Evolutionary conservation across 208 protist genomes (phyloP), one percentile per base, ranked within the genome.

Genomic region (Leishmania amazonensis): DNA sequence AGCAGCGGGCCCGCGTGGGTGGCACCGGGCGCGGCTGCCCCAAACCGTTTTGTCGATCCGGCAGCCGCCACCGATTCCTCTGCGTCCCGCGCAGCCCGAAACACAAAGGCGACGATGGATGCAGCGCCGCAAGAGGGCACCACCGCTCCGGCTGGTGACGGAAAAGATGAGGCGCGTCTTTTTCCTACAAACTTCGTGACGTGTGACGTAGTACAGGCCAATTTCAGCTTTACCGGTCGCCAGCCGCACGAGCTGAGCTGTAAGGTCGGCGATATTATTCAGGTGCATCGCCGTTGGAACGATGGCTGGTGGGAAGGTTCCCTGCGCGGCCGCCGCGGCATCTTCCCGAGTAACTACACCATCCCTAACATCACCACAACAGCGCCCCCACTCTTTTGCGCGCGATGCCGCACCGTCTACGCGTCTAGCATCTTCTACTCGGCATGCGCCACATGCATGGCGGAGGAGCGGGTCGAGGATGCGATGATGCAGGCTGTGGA

Each of bases 261-360:
- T 57, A 65, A 78, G 19, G 76, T 71, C 17, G 93, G 93, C 38
- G 92, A 95, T 71, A 88, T 95, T 24, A 83, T 97, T 79, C 85
- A 88, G 38, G 88, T 96, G 72, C 91, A 96, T 68, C 92, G 92
- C 15, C 87, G 88, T 35, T 97, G 94, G 94, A 97, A 97, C 65
- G 94, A 97, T 53, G 94, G 94, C 65, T 97, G 94, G 94, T 97
- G 93, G 94, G 94, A 97, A 76, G 94, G 94, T 42, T 89, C 89
- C 13, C 72, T 94, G 74, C 81, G 84, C 45, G 85, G 83, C 19
- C 82, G 83, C 38, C 90, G 90, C n/a, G 94, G 94, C 53, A 94
- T 96, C 76, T 97, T 97, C 64, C 94, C 94, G 38, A 96, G 92
- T 84, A 96, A 96, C 84, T 95, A 95, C 83, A 96, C 92, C n/a